Percentiles rank a stretch among this genome's conserved stretches.
Evolutionary conservation across 495 filamentous ascomycete genomes (phyloP).

Genomic region (Parathielavia hyrcaniae): DNA sequence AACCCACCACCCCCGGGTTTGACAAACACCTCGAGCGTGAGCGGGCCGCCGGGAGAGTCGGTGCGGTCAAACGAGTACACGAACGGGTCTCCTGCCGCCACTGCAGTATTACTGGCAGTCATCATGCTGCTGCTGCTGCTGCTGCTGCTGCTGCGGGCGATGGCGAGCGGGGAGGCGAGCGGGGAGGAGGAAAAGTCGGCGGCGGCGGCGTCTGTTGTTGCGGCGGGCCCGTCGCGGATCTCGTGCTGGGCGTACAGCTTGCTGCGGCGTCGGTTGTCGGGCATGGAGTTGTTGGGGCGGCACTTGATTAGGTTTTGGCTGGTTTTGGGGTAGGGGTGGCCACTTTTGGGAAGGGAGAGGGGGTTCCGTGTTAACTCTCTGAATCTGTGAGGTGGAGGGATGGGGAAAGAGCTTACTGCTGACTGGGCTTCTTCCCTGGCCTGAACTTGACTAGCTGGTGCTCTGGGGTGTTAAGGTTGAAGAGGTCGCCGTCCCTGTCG

Average conservation of each 20-base stretch:
- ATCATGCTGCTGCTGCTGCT: no score
- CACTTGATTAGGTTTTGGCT: slow-evolving; percentile 37
- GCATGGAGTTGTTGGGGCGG: slow-evolving; percentile 18
- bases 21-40: slow-evolving; percentile 42
- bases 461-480: slow-evolving; percentile 1
- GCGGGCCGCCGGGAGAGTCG: slow-evolving; percentile 35
- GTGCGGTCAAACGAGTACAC: slow-evolving; percentile 42
- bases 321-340: slow-evolving; percentile 17
- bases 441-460: slow-evolving; percentile 33
- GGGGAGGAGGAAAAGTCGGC: slow-evolving; percentile 27
- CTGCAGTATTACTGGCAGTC: background rate
- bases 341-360: slow-evolving; percentile 6
- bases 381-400: background rate
- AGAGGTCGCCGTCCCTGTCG: slow-evolving; percentile 2
- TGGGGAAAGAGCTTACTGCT: background rate
- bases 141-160: background rate
- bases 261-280: slow-evolving; percentile 20
- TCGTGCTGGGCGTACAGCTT: slow-evolving; percentile 32
- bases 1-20: slow-evolving; percentile 35
- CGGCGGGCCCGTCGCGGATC: slow-evolving; percentile 25
- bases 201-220: background rate
- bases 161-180: slow-evolving; percentile 19
- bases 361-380: background rate
- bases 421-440: slow-evolving; percentile 18
- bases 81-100: slow-evolving; percentile 28